A percentile compares a stretch with the other conserved stretches of the same genome.
These are phyloP conservation scores for Boletus rex-veris DNA, from an alignment of 768 basidiomycete genomes.

Conservation along the genomic window DNA sequence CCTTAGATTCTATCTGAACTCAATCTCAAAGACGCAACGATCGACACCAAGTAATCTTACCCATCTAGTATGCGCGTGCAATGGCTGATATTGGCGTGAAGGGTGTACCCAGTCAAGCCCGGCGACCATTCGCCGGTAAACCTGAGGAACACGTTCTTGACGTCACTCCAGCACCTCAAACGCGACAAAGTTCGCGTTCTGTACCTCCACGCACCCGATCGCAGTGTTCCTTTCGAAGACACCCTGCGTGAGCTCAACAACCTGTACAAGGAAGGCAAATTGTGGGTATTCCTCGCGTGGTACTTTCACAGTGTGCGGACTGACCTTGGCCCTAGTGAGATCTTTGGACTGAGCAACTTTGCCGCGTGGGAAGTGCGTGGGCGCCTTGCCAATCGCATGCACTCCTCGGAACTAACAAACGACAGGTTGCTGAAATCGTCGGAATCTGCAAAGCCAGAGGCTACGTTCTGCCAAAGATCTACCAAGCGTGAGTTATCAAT, in stretches of 20 bases:
- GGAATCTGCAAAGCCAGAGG: constrained; percentile 53
- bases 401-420: neutral
- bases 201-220: constrained; percentile 62
- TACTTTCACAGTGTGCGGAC: neutral
- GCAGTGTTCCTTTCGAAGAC: constrained; percentile 52
- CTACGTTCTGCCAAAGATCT: constrained; percentile 53
- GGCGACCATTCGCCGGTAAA: constrained; percentile 42
- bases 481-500: constrained; percentile 43
- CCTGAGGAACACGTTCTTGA: constrained; percentile 43
- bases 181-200: constrained; percentile 46
- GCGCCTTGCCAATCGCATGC: neutral
- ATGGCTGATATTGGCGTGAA: constrained; percentile 16
- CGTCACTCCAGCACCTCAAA: constrained; percentile 44
- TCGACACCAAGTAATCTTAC: constrained; percentile 46
- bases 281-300: constrained; percentile 33
- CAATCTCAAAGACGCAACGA: constrained; percentile 36
- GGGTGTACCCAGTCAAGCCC: constrained; percentile 38
- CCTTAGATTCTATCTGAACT: constrained; percentile 39
- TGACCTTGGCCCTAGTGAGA: constrained; percentile 35
- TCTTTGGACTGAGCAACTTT: constrained; percentile 64
- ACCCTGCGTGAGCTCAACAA: constrained; percentile 53
- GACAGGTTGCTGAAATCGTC: constrained; percentile 56
- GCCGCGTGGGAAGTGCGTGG: constrained; percentile 48
- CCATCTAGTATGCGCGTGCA: neutral
- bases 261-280: constrained; percentile 54